Evolutionary conservation across 2,329 filamentous ascomycete species (phyloP).

Genomic region (Pseudocercospora musae): DNA sequence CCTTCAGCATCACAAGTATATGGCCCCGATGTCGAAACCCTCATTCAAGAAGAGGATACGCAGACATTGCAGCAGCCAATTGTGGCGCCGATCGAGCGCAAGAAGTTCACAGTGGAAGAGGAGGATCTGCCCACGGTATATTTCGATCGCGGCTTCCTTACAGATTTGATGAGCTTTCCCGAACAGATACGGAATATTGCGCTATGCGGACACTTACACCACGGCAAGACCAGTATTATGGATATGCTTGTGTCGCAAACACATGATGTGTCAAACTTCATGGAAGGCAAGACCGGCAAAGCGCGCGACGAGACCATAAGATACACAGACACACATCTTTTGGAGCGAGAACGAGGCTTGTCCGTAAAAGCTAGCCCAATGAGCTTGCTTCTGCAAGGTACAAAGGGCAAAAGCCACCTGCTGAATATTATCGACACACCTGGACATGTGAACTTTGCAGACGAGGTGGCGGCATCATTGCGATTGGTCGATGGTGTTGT

Average conservation of each 20-base stretch:
- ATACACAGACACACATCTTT: slow-evolving; percentile 87
- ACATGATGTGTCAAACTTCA: slow-evolving; percentile 74
- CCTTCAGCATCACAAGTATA: slow-evolving; percentile 97
- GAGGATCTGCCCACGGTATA: slow-evolving; percentile 84
- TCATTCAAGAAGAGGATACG: slow-evolving; percentile 96
- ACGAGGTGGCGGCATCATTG: slow-evolving; percentile 87
- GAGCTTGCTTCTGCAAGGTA: slow-evolving; percentile 84
- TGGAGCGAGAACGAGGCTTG: slow-evolving; percentile 84
- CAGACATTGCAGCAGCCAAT: slow-evolving; percentile 91
- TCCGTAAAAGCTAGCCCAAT: slow-evolving; percentile 93
- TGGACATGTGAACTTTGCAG: slow-evolving; percentile 96
- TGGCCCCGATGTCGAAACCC: slow-evolving; percentile 86
- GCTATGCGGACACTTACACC: slow-evolving; percentile 87
- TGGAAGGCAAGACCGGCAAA: slow-evolving; percentile 77
- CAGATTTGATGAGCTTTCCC: slow-evolving; percentile 92
- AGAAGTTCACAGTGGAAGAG: slow-evolving; percentile 95
- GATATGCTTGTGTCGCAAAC: slow-evolving; percentile 97
- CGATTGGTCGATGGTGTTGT: slow-evolving; percentile 89
- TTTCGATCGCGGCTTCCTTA: slow-evolving; percentile 88
- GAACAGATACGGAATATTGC: slow-evolving; percentile 92
- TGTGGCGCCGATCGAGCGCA: slow-evolving; percentile 85
- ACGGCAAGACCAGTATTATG: slow-evolving; percentile 97
- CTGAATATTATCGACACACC: slow-evolving; percentile 95
- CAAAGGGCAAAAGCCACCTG: slow-evolving; percentile 89
- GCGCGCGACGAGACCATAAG: slow-evolving; percentile 84